phyloP scores from a whole-genome alignment of 2,329 filamentous ascomycete species.

The Phialophora macrospora region DNA sequence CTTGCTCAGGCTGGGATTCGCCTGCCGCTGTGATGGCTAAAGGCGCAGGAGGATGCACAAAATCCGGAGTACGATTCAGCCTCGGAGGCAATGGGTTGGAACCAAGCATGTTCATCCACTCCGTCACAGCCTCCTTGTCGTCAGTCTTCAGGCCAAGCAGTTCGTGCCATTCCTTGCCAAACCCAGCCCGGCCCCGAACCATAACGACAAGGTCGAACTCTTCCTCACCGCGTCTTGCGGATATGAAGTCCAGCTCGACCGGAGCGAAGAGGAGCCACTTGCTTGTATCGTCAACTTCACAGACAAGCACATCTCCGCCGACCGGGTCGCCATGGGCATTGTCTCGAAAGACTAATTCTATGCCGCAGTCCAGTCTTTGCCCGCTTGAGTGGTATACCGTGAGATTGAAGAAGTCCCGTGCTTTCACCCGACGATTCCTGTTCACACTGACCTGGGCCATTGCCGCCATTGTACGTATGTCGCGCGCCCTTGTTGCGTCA shows the following conservation, averaged over 20 bases:
- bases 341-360: constrained; percentile 86
- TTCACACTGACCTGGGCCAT: constrained; percentile 74
- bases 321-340: constrained; percentile 68
- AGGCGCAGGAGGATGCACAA: constrained; percentile 48
- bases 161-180: constrained; percentile 76
- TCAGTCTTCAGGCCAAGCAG: constrained; percentile 77
- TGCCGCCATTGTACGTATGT: constrained; percentile 75
- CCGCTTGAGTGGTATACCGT: constrained; percentile 86
- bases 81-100: constrained; percentile 65
- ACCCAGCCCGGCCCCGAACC: constrained; percentile 72
- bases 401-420: constrained; percentile 87
- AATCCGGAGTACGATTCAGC: constrained; percentile 60
- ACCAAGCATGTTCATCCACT: constrained; percentile 90
- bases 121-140: constrained; percentile 74
- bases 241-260: constrained; percentile 72
- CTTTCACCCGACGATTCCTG: constrained; percentile 77
- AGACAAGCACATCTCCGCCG: constrained; percentile 84
- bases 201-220: constrained; percentile 79
- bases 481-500: constrained; percentile 78
- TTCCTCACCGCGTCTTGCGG: constrained; percentile 76
- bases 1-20: neutral
- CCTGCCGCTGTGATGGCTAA: constrained; percentile 34
- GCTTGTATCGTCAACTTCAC: constrained; percentile 78
- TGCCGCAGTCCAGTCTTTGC: constrained; percentile 83
- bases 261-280: constrained; percentile 93